Base-by-base conservation (phyloP, 345 rosid species). In the Citrus mangshanensis region DNA sequence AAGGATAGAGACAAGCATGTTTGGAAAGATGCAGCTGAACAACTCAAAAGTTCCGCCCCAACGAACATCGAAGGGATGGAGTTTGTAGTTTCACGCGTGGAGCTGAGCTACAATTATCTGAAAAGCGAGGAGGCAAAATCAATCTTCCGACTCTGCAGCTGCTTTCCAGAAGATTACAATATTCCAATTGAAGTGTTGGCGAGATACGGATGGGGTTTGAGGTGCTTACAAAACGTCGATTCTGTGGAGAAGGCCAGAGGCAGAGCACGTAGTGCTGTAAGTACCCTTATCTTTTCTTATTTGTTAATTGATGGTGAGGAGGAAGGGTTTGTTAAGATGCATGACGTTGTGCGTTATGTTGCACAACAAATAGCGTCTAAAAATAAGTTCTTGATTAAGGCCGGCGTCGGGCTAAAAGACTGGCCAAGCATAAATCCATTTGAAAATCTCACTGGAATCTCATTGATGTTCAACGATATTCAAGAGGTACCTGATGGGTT, bases 151-250 rank as follows among this genome's bases (percentile, higher is more conserved):
- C 73, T 58, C 35, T 77, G 84, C 2, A 8, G 73, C 61, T 76
- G 71, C 25, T 74, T 56, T 37, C 77, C 80, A n/a, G 73, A 76
- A 72, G 79, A 70, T 70, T 28, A 8, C n/a, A 4, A 67, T 12
- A 68, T 80, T 34, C 35, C 72, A 0, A 13, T 80, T 8, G 79
- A 80, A 62, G 22, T 24, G 30, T 28, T 28, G 30, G 30, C 30
- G 3, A 28, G 30, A 28, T 28, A 28, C 30, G 30, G 30, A 28
- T 28, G 30, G 30, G 30, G 30, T 2, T 28, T 28, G 30, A 28
- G 30, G 30, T 28, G 30, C 30, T 28, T 28, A 2, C 30, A 2
- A 30, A 2, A 2, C 30, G 0, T 21, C 0, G 14, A 54, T 22
- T 24, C 66, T 5, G 13, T 37, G 3, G 30, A 24, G 3, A 58